phyloP scores from a whole-genome alignment of 306 rosid species.

The Rubus parviflorus region DNA sequence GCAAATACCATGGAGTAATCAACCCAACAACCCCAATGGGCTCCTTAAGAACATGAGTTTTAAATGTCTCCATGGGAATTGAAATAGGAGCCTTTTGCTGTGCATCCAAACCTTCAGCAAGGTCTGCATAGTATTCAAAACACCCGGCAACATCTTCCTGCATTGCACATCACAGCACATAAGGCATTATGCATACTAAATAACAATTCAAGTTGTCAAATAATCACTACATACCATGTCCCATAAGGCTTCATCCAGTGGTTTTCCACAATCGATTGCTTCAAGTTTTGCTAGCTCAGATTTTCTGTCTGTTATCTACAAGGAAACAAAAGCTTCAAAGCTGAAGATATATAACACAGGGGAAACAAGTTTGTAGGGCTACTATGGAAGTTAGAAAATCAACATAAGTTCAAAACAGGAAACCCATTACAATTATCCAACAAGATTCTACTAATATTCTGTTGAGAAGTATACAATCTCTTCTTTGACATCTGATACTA shows the following conservation, averaged over 20 bases:
- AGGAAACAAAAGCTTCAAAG: neutral
- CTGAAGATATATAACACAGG: neutral
- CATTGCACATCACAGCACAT: constrained; percentile 17
- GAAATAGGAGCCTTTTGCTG: constrained; percentile 77
- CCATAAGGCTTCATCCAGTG: constrained; percentile 93
- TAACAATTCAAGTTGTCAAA: neutral
- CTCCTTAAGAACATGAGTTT: constrained; percentile 67
- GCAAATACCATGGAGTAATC: constrained; percentile 85
- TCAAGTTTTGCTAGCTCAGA: constrained; percentile 62
- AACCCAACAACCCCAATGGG: constrained; percentile 90
- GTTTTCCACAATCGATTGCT: constrained; percentile 82
- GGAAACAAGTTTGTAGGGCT: too few relatives aligned
- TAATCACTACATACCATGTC: constrained; percentile 52
- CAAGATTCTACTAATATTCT: too few relatives aligned
- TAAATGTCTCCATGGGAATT: constrained; percentile 86
- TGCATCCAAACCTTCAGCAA: constrained; percentile 86
- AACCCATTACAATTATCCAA: too few relatives aligned
- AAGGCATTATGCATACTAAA: constrained; percentile 9
- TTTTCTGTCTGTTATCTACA: constrained; percentile 72
- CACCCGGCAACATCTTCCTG: constrained; percentile 99
- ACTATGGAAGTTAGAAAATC: too few relatives aligned
- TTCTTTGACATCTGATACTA: too few relatives aligned
- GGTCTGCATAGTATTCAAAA: constrained; percentile 92
- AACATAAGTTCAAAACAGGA: too few relatives aligned
- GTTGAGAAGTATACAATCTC: too few relatives aligned